Percentiles rank a stretch among this genome's conserved stretches.
These are phyloP conservation scores for Septoria linicola DNA, from an alignment of 2,329 filamentous ascomycete genomes.

Conservation along the genomic window DNA sequence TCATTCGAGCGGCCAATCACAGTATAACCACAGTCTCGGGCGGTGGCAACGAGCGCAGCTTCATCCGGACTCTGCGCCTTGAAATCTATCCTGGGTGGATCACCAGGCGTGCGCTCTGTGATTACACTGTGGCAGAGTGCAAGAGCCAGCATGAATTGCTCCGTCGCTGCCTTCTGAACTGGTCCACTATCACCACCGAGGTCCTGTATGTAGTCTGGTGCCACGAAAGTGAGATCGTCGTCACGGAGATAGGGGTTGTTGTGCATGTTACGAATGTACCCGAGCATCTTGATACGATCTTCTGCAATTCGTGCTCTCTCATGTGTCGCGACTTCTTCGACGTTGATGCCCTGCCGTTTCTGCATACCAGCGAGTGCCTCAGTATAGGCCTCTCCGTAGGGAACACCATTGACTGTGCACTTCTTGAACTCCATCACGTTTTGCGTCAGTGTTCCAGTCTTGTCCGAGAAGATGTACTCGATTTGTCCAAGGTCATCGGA, in stretches of 20 bases:
- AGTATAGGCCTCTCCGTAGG: constrained; percentile 96
- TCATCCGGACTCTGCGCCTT: constrained; percentile 98
- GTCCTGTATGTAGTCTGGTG: constrained; percentile 84
- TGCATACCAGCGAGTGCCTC: constrained; percentile 97
- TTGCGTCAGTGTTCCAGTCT: constrained; percentile 84
- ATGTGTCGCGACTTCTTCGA: constrained; percentile 73
- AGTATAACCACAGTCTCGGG: constrained; percentile 92
- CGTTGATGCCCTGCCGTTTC: constrained; percentile 81
- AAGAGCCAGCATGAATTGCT: constrained; percentile 90
- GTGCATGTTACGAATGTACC: constrained; percentile 71
- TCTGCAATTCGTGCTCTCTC: constrained; percentile 75
- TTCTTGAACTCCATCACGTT: constrained; percentile 99
- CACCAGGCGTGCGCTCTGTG: constrained; percentile 83
- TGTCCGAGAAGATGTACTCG: constrained; percentile 98
- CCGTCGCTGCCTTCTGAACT: constrained; percentile 74
- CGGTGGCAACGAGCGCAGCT: constrained; percentile 88
- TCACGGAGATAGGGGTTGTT: constrained; percentile 90
- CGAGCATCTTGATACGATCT: constrained; percentile 71
- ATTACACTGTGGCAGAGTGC: constrained; percentile 98
- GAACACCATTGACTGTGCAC: constrained; percentile 89
- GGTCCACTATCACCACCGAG: constrained; percentile 72
- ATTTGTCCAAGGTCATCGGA: constrained; percentile 97
- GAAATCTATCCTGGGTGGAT: constrained; percentile 87
- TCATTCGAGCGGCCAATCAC: constrained; percentile 78
- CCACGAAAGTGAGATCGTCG: constrained; percentile 86